Conservation (phyloP, 208 protist species). For the Acanthamoeba pearcei region DNA sequence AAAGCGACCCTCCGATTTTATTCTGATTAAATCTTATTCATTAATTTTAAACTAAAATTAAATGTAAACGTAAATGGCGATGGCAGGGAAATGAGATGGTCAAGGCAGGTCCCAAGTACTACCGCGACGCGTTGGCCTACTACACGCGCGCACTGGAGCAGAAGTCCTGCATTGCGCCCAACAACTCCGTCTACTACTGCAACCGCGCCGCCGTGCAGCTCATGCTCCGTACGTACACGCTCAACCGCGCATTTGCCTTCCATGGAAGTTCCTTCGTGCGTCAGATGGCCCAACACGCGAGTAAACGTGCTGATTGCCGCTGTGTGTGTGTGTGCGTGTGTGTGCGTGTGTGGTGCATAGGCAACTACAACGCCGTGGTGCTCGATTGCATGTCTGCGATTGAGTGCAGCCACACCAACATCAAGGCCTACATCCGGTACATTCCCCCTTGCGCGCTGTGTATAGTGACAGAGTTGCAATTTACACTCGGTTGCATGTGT, state of each 20-base stretch:
- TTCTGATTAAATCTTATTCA: not conserved
- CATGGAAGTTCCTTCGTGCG: not conserved
- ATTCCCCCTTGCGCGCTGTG: too few species aligned
- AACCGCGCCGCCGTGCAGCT: conserved; percentile 74
- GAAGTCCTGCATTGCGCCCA: conserved; percentile 21
- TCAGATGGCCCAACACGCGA: not conserved
- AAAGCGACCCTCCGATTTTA: too few species aligned
- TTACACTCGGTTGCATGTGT: too few species aligned
- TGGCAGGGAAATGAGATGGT: conserved; percentile 62
- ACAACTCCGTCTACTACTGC: conserved; percentile 53
- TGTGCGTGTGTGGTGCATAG: not conserved
- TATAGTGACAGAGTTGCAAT: too few species aligned
- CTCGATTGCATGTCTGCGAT: conserved; percentile 29
- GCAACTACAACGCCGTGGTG: conserved; percentile 24
- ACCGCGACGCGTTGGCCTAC: conserved; percentile 36
- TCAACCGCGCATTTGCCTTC: too few species aligned
- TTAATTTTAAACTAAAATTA: not conserved
- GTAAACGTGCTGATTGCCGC: not conserved
- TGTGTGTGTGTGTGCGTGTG: not conserved
- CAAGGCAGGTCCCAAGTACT: conserved; percentile 39
- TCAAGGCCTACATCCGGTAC: conserved; percentile 18
- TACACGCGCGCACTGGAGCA: conserved; percentile 65
- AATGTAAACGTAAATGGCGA: not conserved
- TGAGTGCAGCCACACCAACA: conserved; percentile 43
- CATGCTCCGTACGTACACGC: conserved; percentile 61